Conservation (phyloP, 768 basidiomycete species). For the Serendipita sp. region DNA sequence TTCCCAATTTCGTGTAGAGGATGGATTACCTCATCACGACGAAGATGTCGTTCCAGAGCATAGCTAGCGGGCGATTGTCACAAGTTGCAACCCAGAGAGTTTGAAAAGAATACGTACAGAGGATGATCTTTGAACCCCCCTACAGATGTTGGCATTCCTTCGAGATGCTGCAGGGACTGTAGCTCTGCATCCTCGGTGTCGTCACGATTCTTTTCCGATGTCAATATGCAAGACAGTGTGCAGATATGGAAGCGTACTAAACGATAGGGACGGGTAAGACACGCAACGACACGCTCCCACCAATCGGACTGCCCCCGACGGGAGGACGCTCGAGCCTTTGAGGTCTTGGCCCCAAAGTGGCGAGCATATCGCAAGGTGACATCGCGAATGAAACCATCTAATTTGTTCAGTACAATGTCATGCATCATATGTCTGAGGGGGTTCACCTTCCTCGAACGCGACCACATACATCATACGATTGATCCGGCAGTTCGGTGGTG, state of each 20-base stretch:
- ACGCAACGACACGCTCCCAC: constrained; percentile 61
- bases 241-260: constrained; percentile 33
- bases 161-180: constrained; percentile 53
- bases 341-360: constrained; percentile 61
- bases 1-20: constrained; percentile 71
- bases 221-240: constrained; percentile 6
- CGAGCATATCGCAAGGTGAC: constrained; percentile 81
- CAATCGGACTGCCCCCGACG: constrained; percentile 55
- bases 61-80: constrained; percentile 33
- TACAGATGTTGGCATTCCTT: constrained; percentile 86
- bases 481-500: constrained; percentile 26
- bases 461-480: constrained; percentile 89
- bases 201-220: constrained; percentile 56
- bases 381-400: constrained; percentile 77
- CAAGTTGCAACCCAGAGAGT: too few species aligned
- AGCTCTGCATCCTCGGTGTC: constrained; percentile 87
- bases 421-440: background rate
- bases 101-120: constrained; percentile 28
- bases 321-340: constrained; percentile 56
- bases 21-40: constrained; percentile 70
- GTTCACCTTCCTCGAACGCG: constrained; percentile 65
- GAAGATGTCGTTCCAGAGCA: constrained; percentile 72
- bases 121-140: constrained; percentile 94
- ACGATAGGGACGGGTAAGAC: constrained; percentile 59
- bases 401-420: background rate